Conservation (phyloP, 768 basidiomycete genomes). For the Panaeolus papilionaceus region DNA sequence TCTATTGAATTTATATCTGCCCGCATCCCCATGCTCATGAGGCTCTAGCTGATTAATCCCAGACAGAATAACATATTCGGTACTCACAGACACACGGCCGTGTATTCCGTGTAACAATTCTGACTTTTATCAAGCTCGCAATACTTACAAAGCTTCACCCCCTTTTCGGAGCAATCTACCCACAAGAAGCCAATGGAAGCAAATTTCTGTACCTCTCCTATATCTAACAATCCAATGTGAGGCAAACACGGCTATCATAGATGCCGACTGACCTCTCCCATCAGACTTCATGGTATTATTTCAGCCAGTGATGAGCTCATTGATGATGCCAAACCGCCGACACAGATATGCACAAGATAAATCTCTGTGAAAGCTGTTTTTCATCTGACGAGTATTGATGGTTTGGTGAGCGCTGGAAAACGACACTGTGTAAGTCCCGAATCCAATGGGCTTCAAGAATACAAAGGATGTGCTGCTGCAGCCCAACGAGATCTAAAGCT, state of each 20-base stretch:
- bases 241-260: neutral
- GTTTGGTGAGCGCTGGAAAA: no score
- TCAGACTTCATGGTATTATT: neutral
- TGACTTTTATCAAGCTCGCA: neutral
- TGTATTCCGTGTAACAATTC: neutral
- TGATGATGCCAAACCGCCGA: no score
- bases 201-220: neutral
- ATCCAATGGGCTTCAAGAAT: no score
- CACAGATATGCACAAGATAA: no score
- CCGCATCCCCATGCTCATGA: neutral
- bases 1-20: neutral
- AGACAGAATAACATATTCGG: neutral
- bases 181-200: neutral
- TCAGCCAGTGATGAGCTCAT: neutral
- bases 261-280: neutral
- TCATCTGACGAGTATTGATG: no score
- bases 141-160: neutral
- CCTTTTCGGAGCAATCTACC: constrained; percentile 1
- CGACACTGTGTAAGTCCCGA: no score
- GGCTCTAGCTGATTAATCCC: constrained; percentile 6
- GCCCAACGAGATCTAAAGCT: no score
- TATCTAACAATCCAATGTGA: neutral
- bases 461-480: no score
- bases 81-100: neutral
- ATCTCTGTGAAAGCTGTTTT: no score